phyloP scores from a whole-genome alignment of 768 basidiomycete species.

The Auricularia heimuer region DNA sequence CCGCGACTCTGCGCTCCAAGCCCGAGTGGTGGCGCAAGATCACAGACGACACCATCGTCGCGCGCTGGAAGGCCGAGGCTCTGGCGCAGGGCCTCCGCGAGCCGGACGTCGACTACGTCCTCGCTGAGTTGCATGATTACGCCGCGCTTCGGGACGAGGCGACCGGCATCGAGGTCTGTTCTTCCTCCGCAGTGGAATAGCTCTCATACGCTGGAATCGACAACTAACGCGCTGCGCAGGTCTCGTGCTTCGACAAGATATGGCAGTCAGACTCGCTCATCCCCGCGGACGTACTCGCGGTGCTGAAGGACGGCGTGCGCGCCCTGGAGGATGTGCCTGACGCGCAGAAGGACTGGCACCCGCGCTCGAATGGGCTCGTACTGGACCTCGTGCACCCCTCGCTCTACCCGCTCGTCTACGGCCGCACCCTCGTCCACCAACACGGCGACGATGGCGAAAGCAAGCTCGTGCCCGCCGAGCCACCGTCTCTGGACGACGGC shows the following conservation, averaged over 20 bases:
- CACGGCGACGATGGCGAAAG: not conserved
- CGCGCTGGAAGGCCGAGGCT: conserved; percentile 26
- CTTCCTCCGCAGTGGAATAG: not conserved
- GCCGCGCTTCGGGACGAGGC: conserved; percentile 29
- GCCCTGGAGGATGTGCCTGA: conserved; percentile 16
- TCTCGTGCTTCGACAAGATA: conserved; percentile 12
- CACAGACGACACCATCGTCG: conserved; percentile 18
- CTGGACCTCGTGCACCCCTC: conserved; percentile 21
- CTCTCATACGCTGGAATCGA: not conserved
- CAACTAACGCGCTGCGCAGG: conserved; percentile 2
- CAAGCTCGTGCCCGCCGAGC: not conserved
- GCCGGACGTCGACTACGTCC: conserved; percentile 34
- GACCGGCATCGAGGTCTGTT: conserved; percentile 23
- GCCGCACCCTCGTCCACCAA: conserved; percentile 12
- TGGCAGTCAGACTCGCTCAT: conserved; percentile 16
- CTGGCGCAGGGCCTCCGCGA: conserved; percentile 25
- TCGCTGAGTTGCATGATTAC: conserved; percentile 42
- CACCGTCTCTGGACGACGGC: not conserved
- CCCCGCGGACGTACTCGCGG: conserved; percentile 4
- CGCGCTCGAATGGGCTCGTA: conserved; percentile 17
- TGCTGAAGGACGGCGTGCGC: conserved; percentile 7
- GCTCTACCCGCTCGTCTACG: conserved; percentile 17
- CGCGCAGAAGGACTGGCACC: conserved; percentile 21
- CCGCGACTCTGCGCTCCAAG: conserved; percentile 30
- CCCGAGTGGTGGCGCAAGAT: conserved; percentile 33